A percentile compares a stretch with the other conserved stretches of the same genome.
phyloP scores from a whole-genome alignment of 768 basidiomycete genomes.

The Cubamyces lactineus region DNA sequence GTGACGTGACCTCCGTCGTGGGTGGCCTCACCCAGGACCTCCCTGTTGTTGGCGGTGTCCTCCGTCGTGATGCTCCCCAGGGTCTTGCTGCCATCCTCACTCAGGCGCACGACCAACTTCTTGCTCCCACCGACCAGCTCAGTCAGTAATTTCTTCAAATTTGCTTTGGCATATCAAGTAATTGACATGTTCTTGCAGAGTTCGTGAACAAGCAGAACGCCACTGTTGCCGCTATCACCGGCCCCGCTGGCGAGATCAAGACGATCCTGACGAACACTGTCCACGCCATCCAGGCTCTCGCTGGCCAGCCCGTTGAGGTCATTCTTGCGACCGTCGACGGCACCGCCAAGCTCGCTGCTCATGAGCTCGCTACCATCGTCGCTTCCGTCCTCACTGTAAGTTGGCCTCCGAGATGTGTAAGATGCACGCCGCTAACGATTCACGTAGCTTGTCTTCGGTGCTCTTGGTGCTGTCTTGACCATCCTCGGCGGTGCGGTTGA shows the following conservation, averaged over 20 bases:
- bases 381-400: conserved; percentile 30
- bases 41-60: conserved; percentile 18
- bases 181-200: conserved; percentile 24
- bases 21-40: background rate
- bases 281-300: conserved; percentile 32
- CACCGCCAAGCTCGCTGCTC: conserved; percentile 31
- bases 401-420: background rate
- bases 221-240: conserved; percentile 28
- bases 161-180: too few species aligned
- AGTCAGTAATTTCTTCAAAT: conserved; percentile 30
- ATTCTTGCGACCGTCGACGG: conserved; percentile 34
- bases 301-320: conserved; percentile 26
- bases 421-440: background rate
- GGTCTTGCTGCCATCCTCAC: conserved; percentile 35
- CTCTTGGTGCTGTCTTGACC: conserved; percentile 31
- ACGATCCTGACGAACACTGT: conserved; percentile 29
- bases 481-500: conserved; percentile 21
- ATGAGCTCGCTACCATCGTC: conserved; percentile 32
- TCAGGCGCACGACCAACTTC: conserved; percentile 20
- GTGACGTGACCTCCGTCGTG: background rate
- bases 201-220: conserved; percentile 32
- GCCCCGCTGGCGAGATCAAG: conserved; percentile 32
- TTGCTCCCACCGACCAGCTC: conserved; percentile 27
- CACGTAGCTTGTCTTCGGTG: conserved; percentile 34
- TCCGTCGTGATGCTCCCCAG: conserved; percentile 24